phyloP scores from a whole-genome alignment of 2,329 filamentous ascomycete species.

The Pyricularia pennisetigena region DNA sequence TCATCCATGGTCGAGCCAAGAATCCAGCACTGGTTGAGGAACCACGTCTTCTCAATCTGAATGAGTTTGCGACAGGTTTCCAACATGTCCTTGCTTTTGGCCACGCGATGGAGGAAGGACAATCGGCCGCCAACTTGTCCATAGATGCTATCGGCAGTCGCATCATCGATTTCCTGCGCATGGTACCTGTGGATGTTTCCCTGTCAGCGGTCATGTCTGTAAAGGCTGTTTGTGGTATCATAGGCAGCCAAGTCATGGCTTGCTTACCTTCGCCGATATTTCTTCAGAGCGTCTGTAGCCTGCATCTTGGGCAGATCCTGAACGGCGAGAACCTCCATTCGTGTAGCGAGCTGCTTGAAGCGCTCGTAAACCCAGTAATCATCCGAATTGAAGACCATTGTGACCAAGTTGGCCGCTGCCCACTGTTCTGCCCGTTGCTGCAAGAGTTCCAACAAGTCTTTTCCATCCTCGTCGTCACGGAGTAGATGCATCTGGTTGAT shows the following conservation, averaged over 20 bases:
- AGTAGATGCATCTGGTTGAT: constrained; percentile 91
- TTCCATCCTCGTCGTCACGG: constrained; percentile 85
- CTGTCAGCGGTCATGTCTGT: not conserved
- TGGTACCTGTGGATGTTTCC: constrained; percentile 49
- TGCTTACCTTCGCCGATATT: constrained; percentile 49
- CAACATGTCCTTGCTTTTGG: constrained; percentile 76
- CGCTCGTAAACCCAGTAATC: constrained; percentile 99
- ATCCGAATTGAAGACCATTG: constrained; percentile 89
- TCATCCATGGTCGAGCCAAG: constrained; percentile 61
- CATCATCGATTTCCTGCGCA: constrained; percentile 42
- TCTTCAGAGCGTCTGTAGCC: constrained; percentile 66
- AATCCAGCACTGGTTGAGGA: constrained; percentile 67
- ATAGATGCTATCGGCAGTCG: constrained; percentile 68
- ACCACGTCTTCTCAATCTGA: constrained; percentile 64
- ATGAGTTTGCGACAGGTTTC: constrained; percentile 59
- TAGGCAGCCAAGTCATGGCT: constrained; percentile 11
- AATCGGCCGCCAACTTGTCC: constrained; percentile 78
- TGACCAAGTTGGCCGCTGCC: constrained; percentile 86
- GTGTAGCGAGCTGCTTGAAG: constrained; percentile 81
- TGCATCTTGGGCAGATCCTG: constrained; percentile 70
- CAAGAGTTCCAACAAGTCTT: constrained; percentile 83
- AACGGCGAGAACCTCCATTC: constrained; percentile 89
- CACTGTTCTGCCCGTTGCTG: constrained; percentile 95
- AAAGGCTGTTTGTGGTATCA: not conserved
- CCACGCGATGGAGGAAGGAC: constrained; percentile 80